These are phyloP conservation scores for Helotiales sp. DNA, from an alignment of 2,329 filamentous ascomycete genomes.

Conservation along the genomic window DNA sequence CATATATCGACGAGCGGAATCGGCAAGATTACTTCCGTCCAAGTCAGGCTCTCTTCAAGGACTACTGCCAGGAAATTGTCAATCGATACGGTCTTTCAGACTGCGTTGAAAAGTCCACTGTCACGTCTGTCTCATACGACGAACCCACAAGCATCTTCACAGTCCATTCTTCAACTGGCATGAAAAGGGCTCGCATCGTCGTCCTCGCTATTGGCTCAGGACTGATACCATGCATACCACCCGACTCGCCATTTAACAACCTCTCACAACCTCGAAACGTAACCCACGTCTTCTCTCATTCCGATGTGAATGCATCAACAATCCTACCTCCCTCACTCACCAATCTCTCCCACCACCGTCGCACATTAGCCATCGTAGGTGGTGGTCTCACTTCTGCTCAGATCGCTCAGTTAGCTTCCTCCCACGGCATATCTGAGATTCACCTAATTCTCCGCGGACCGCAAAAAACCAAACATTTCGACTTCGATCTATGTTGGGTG, in stretches of 20 bases:
- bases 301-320: background rate
- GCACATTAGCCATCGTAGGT: slow-evolving; percentile 69
- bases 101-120: slow-evolving; percentile 56
- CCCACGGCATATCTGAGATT: slow-evolving; percentile 64
- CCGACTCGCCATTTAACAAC: slow-evolving; percentile 41
- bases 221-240: slow-evolving; percentile 48
- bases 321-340: slow-evolving; percentile 40
- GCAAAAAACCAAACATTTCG: slow-evolving; percentile 69
- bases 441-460: slow-evolving; percentile 67
- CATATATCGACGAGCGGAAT: slow-evolving; percentile 60
- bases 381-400: slow-evolving; percentile 78
- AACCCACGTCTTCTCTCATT: slow-evolving; percentile 19
- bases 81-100: slow-evolving; percentile 58
- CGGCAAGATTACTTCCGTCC: slow-evolving; percentile 70
- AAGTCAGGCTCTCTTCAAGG: slow-evolving; percentile 58
- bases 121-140: slow-evolving; percentile 26
- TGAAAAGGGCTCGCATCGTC: slow-evolving; percentile 60
- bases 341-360: slow-evolving; percentile 56
- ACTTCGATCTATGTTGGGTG: slow-evolving; percentile 76
- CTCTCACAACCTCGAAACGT: slow-evolving; percentile 20
- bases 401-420: slow-evolving; percentile 65
- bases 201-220: slow-evolving; percentile 72
- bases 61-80: slow-evolving; percentile 60
- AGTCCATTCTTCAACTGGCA: slow-evolving; percentile 54
- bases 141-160: slow-evolving; percentile 59